Conservation (phyloP, 179 eudicot genomes). For the Spinacia oleracea region DNA sequence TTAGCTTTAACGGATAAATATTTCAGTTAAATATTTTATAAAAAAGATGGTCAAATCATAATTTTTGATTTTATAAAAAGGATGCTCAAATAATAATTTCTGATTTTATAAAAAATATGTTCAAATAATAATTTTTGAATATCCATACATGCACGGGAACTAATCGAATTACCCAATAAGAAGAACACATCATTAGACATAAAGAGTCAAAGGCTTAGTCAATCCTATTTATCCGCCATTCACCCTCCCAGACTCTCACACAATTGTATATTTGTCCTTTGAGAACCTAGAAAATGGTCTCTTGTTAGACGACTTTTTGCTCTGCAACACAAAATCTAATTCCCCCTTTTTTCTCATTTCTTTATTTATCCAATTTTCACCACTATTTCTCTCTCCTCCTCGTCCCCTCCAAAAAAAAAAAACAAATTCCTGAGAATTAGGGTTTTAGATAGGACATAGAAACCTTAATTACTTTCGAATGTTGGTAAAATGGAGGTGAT, state of each 20-base stretch:
- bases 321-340: slow-evolving; percentile 32
- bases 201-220: slow-evolving; percentile 22
- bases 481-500: slow-evolving; percentile 32
- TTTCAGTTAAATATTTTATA: too few relatives aligned
- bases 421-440: slow-evolving; percentile 17
- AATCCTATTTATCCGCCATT: not conserved
- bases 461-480: not conserved
- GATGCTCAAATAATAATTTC: too few relatives aligned
- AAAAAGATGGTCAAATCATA: too few relatives aligned
- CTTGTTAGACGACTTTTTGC: not conserved
- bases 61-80: too few relatives aligned
- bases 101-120: too few relatives aligned
- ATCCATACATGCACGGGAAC: too few relatives aligned
- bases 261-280: slow-evolving; percentile 17
- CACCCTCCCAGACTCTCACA: not conserved
- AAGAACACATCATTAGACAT: too few relatives aligned
- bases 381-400: slow-evolving; percentile 3
- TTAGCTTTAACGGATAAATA: too few relatives aligned
- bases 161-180: too few relatives aligned
- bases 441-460: slow-evolving; percentile 24
- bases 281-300: slow-evolving; percentile 15
- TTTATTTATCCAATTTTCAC: slow-evolving; percentile 23
- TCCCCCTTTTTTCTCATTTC: not conserved
- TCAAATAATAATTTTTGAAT: too few relatives aligned
- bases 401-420: slow-evolving; percentile 4